Percentiles rank a stretch among this genome's conserved stretches.
Conservation (phyloP, 2,329 filamentous ascomycete genomes). For the Tolypocladium album region DNA sequence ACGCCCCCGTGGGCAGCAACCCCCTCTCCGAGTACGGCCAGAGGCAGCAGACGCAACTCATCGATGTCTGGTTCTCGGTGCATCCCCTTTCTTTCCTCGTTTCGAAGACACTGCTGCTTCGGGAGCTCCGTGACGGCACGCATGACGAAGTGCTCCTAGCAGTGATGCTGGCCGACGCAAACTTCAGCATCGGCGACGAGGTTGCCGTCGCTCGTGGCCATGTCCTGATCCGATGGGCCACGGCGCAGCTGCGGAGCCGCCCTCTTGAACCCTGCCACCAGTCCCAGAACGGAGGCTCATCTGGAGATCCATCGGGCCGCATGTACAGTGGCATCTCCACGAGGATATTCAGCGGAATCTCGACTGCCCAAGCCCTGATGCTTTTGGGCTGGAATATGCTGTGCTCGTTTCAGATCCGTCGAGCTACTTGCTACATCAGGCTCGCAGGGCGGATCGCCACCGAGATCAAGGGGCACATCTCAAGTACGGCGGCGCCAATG, state of each 20-base stretch:
- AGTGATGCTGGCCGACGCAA: slow-evolving; percentile 26
- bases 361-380: slow-evolving; percentile 21
- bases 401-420: slow-evolving; percentile 17
- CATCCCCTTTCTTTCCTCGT: slow-evolving; percentile 28
- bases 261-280: slow-evolving; percentile 10
- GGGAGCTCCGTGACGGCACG: slow-evolving; percentile 25
- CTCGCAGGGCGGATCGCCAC: slow-evolving; percentile 19
- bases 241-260: slow-evolving; percentile 18
- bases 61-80: slow-evolving; percentile 29
- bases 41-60: slow-evolving; percentile 22
- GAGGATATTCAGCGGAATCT: slow-evolving; percentile 19
- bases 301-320: neutral
- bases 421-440: slow-evolving; percentile 23
- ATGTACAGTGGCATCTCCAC: slow-evolving; percentile 17
- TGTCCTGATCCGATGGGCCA: slow-evolving; percentile 22
- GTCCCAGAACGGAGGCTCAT: slow-evolving; percentile 9
- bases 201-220: slow-evolving; percentile 15
- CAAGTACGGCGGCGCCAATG: slow-evolving; percentile 13
- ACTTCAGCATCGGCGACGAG: slow-evolving; percentile 19
- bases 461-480: slow-evolving; percentile 20
- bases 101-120: slow-evolving; percentile 28
- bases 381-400: slow-evolving; percentile 26
- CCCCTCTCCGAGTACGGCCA: slow-evolving; percentile 18
- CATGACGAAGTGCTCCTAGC: slow-evolving; percentile 27
- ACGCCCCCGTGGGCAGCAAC: slow-evolving; percentile 8